Evolutionary conservation across 2,329 filamentous ascomycete species (phyloP).

Genomic region (Fusarium secorum): DNA sequence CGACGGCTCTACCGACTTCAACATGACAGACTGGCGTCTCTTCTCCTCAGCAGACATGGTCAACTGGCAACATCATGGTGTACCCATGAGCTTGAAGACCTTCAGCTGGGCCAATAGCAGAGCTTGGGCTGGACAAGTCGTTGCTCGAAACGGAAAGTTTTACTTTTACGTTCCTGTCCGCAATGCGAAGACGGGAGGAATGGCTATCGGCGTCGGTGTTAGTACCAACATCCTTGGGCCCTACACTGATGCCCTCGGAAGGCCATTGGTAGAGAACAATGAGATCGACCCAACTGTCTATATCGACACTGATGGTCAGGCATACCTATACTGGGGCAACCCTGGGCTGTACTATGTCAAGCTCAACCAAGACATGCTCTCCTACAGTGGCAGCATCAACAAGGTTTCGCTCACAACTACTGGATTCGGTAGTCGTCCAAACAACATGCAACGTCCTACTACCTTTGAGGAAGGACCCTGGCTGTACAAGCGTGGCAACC

Average conservation of each 20-base stretch:
- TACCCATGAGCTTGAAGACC: conserved; percentile 41
- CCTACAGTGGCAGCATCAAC: conserved; percentile 1
- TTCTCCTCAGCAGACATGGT: conserved; percentile 43
- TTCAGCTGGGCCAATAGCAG: conserved; percentile 49
- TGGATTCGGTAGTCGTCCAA: background rate
- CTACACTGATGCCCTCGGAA: conserved; percentile 46
- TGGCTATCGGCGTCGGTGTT: conserved; percentile 51
- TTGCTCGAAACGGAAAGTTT: conserved; percentile 45
- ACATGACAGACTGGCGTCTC: conserved; percentile 50
- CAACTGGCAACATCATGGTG: conserved; percentile 46
- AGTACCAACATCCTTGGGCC: conserved; percentile 47
- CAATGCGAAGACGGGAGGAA: conserved; percentile 42
- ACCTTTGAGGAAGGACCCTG: conserved; percentile 51
- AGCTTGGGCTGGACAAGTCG: conserved; percentile 50
- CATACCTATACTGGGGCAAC: conserved; percentile 51
- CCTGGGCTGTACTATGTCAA: conserved; percentile 47
- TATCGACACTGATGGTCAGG: conserved; percentile 47
- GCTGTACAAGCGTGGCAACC: conserved; percentile 47
- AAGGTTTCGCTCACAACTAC: background rate
- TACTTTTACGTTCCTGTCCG: conserved; percentile 50
- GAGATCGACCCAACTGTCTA: conserved; percentile 50
- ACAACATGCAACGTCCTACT: conserved; percentile 29
- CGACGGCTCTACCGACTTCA: conserved; percentile 45
- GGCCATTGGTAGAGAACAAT: conserved; percentile 49
- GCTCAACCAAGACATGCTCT: conserved; percentile 48